Evolutionary conservation across 352 stramenopile genomes (phyloP).

Genomic region (Pythium dissotocum): DNA sequence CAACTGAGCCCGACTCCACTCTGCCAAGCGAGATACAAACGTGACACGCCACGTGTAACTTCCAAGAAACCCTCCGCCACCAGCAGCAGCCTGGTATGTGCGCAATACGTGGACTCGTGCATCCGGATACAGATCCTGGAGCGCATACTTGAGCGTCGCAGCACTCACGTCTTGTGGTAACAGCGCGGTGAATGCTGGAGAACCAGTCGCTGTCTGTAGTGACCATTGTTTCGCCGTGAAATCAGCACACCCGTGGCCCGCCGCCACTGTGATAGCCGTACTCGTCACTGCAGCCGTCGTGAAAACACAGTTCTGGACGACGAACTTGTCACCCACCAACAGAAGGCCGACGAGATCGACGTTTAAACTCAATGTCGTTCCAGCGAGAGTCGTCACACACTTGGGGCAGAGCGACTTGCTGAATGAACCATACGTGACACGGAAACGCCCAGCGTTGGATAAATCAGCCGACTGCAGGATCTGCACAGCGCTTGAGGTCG

Average conservation of each 20-base stretch:
- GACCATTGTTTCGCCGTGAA: conserved; percentile 48
- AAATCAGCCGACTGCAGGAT: conserved; percentile 39
- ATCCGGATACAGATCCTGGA: conserved; percentile 54
- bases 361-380: conserved; percentile 57
- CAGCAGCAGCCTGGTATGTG: conserved; percentile 18
- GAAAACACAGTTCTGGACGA: conserved; percentile 73
- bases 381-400: conserved; percentile 52
- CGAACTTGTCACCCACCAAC: conserved; percentile 54
- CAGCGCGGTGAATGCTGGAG: conserved; percentile 51
- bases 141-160: conserved; percentile 52
- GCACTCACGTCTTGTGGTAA: conserved; percentile 62
- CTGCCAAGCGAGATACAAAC: conserved; percentile 89
- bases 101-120: conserved; percentile 52
- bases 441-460: conserved; percentile 49
- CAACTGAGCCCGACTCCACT: conserved; percentile 68
- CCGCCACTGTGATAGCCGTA: conserved; percentile 47
- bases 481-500: conserved; percentile 91
- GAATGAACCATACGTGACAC: conserved; percentile 74
- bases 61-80: conserved; percentile 27
- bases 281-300: conserved; percentile 46
- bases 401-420: conserved; percentile 46
- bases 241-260: conserved; percentile 54
- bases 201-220: conserved; percentile 37
- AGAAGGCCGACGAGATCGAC: conserved; percentile 67
- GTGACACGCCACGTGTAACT: conserved; percentile 89